Base-by-base conservation (phyloP, 2,329 filamentous ascomycete species). In the Verticillium tricorpus region DNA sequence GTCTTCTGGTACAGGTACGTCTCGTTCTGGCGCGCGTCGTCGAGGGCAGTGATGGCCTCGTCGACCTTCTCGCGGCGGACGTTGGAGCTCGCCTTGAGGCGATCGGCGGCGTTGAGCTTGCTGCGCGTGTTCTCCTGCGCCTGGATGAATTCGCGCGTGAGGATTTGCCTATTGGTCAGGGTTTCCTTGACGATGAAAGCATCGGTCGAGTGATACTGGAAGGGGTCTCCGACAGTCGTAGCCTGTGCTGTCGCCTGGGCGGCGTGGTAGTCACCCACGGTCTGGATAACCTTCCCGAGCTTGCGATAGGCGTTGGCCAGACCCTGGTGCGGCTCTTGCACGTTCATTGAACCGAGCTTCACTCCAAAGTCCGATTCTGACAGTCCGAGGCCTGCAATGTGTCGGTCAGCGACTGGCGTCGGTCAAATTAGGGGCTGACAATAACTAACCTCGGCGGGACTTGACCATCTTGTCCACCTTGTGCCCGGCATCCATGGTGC, bases 131-230 rank as follows among this genome's bases (percentile, higher is more conserved):
- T 82, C 73, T 96, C 91, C 73, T 98, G 93, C 1, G 95, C 93
- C 76, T 97, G 92, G 31, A 96, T 79, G 63, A 98, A 88, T 71
- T 99, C 95, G 63, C 95, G 92, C 54, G 97, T 89, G 22, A 99
- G 85, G 65, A 99, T 97, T 77, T 99, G 95, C 14, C 95, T 91
- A 78, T 99, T 99, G 4, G 95, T 99, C 65, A 99, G 84, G 12
- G 93, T 97, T 74, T 99, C 95, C 76, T 99, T 99, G 67, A 98
- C 95, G 69, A 98, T 96, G 73, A 97, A 96, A 55, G 95, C 92
- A 75, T 99, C 95, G 62, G 92, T 89, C 55, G 93, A 97, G 77
- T 98, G 93, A 73, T 98, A 97, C 70, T 93, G 91, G 65, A 99
- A 87, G 12, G 95, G 92, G 69, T 99, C 95, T 56, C 92, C 93